Conservation (phyloP, 2,329 filamentous ascomycete species). For the Aspergillus sp. region DNA sequence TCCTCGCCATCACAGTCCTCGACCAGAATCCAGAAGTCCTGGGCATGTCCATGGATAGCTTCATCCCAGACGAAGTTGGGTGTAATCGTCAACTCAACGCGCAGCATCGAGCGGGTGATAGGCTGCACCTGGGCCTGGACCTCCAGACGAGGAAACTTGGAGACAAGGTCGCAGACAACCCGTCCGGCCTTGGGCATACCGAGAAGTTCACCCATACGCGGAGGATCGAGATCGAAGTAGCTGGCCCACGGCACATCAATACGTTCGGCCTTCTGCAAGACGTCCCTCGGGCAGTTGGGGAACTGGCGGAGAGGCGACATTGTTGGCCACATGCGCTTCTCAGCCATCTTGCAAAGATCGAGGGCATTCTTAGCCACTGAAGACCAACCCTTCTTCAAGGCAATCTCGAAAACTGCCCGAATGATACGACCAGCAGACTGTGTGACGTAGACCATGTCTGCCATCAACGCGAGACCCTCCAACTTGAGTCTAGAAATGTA, state of each 20-base stretch:
- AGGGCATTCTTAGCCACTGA: slow-evolving; percentile 86
- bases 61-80: slow-evolving; percentile 97
- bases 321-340: slow-evolving; percentile 99
- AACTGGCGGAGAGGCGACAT: slow-evolving; percentile 97
- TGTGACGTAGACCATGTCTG: slow-evolving; percentile 96
- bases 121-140: slow-evolving; percentile 92
- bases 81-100: slow-evolving; percentile 81
- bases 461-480: slow-evolving; percentile 91
- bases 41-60: slow-evolving; percentile 73
- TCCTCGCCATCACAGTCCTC: slow-evolving; percentile 98
- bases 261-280: slow-evolving; percentile 85
- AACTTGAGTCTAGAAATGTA: slow-evolving; percentile 93
- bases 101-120: slow-evolving; percentile 86
- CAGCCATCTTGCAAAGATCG: slow-evolving; percentile 96
- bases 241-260: slow-evolving; percentile 90
- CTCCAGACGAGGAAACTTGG: slow-evolving; percentile 88
- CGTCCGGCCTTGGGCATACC: slow-evolving; percentile 84
- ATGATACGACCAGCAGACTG: slow-evolving; percentile 96
- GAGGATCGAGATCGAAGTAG: slow-evolving; percentile 94
- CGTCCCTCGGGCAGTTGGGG: slow-evolving; percentile 69
- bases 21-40: slow-evolving; percentile 94
- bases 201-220: slow-evolving; percentile 89
- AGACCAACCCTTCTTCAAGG: slow-evolving; percentile 94
- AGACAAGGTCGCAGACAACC: slow-evolving; percentile 75
- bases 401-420: slow-evolving; percentile 92